Evolutionary conservation across 768 basidiomycete species (phyloP), one percentile per base, ranked within the genome.

Genomic region (Trametopsis cervina): DNA sequence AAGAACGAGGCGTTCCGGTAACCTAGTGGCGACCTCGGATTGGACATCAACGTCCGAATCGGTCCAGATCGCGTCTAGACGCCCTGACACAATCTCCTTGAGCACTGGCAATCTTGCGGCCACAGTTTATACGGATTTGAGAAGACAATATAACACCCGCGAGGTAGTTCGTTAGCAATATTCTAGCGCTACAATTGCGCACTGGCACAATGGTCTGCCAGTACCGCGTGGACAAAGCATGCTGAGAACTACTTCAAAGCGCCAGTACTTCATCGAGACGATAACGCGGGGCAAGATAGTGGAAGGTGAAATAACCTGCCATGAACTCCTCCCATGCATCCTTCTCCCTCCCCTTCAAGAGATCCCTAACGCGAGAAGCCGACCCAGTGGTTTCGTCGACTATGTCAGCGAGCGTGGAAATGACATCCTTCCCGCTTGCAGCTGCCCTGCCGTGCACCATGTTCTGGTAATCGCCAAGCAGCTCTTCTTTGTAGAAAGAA

Each of bases 351-450:
- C 37, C 42, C 7, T 47, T 46, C 6, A 37, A 26, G 2, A 51
- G 50, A 1, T 18, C 15, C 7, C 54, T 49, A 10, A 48, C 11
- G 51, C 57, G 24, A 23, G 40, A 10, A 43, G 26, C 24, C 48
- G 55, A 18, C 33, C 48, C 35, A 49, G 51, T 38, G 63, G 43
- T 36, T 62, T 70, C 37, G 55, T 50, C 42, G 18, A 44, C 37
- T 9, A 50, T 6, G 12, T 44, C 49, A 11, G 11, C 5, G 21
- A 50, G 25, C 5, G 25, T 21, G 11, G 10, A 12, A 11, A 18
- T 6, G 15, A 42, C 11, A 26, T 33, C 26, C 24, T 50, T 44
- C 2, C 36, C 35, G n/a, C 18, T 39, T 5, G 44, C 49, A 12
- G 24, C 22, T 5, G 33, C 49, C 12, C 29, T 20, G 10, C 44